These are phyloP conservation scores for Fusarium anguioides DNA, from an alignment of 2,329 filamentous ascomycete species.

Conservation along the genomic window DNA sequence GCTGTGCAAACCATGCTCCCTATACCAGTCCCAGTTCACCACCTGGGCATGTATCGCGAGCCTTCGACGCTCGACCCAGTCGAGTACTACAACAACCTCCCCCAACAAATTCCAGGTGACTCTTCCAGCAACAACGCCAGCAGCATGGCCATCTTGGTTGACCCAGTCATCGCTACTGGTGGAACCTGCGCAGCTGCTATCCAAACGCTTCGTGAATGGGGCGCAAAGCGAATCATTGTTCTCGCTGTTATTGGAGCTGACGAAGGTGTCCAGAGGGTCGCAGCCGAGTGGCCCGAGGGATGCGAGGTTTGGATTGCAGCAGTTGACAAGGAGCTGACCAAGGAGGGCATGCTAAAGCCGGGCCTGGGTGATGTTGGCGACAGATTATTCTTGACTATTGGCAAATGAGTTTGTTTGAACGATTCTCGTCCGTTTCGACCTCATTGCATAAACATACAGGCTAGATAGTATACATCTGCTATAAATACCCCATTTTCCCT, in stretches of 20 bases:
- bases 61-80: conserved; percentile 87
- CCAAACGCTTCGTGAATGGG: conserved; percentile 90
- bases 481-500: conserved; percentile 28
- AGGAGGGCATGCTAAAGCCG: conserved; percentile 89
- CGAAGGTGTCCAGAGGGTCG: conserved; percentile 77
- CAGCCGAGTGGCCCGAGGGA: conserved; percentile 79
- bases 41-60: conserved; percentile 94
- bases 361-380: conserved; percentile 93
- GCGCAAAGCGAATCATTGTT: conserved; percentile 82
- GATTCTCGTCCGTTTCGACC: conserved; percentile 7
- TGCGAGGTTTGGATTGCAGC: conserved; percentile 86
- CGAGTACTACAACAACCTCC: conserved; percentile 98
- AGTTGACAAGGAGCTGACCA: conserved; percentile 78
- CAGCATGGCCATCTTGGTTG: conserved; percentile 82
- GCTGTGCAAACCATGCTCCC: conserved; percentile 87
- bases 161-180: conserved; percentile 94
- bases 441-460: conserved; percentile 30
- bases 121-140: conserved; percentile 54
- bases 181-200: conserved; percentile 91
- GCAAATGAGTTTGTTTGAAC: conserved; percentile 68
- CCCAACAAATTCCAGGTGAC: conserved; percentile 69
- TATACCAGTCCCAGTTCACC: conserved; percentile 82
- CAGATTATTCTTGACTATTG: conserved; percentile 86
- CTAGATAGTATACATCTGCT: conserved; percentile 36
- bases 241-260: conserved; percentile 79